A percentile compares a stretch with the other conserved stretches of the same genome.
Evolutionary conservation across 192 early-diverging fungal genomes (phyloP).

Genomic region (Coemansia erecta): DNA sequence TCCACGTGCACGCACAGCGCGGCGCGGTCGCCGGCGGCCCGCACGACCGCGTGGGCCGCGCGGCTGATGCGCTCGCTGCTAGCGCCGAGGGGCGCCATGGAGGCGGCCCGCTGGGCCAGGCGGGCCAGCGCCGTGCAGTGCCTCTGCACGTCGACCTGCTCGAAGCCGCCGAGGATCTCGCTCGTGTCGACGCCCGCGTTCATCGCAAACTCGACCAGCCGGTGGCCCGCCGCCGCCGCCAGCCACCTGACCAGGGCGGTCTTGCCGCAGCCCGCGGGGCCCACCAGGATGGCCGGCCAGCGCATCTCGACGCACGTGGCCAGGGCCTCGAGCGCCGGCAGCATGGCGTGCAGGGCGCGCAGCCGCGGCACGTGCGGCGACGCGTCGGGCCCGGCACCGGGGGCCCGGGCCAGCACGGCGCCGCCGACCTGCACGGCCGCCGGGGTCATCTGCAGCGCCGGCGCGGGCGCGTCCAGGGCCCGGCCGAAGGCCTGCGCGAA

Average conservation of each 20-base stretch:
- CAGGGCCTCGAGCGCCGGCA: constrained; percentile 70
- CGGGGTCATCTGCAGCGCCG: constrained; percentile 54
- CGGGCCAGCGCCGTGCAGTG: constrained; percentile 47
- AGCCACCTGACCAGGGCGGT: constrained; percentile 82
- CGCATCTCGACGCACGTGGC: constrained; percentile 85
- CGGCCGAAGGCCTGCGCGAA: constrained; percentile 59
- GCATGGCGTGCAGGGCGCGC: constrained; percentile 64
- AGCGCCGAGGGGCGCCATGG: no score
- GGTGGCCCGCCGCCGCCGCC: constrained; percentile 77
- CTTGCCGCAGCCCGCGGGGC: constrained; percentile 82
- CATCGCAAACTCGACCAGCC: constrained; percentile 92
- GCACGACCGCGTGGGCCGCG: background rate
- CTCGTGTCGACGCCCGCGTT: constrained; percentile 91
- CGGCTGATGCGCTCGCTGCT: no score
- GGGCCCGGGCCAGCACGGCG: constrained; percentile 52
- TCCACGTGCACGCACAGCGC: background rate
- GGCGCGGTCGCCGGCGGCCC: background rate
- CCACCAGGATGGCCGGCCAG: constrained; percentile 91
- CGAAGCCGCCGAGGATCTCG: constrained; percentile 95
- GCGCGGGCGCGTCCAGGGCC: constrained; percentile 1
- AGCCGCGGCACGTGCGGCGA: constrained; percentile 67
- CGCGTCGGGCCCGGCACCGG: constrained; percentile 17
- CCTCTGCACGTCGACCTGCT: constrained; percentile 86
- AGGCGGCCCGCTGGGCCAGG: no score
- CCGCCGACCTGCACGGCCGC: constrained; percentile 60